These are phyloP conservation scores for Rhizopogon vulgaris DNA, from an alignment of 768 basidiomycete genomes.

Conservation along the genomic window DNA sequence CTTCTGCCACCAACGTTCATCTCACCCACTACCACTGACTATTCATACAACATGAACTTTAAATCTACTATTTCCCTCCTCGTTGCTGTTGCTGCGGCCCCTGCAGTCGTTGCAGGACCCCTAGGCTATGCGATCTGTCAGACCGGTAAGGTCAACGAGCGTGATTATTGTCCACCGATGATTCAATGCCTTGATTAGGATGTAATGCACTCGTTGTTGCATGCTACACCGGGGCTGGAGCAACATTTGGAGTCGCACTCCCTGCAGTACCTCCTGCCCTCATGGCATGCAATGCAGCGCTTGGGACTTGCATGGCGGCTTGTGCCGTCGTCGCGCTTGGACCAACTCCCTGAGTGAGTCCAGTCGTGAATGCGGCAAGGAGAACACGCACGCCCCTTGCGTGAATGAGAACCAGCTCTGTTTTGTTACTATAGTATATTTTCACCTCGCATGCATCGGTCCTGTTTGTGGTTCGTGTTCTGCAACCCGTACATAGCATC, in stretches of 20 bases:
- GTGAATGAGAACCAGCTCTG: not conserved
- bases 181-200: conserved; percentile 5
- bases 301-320: conserved; percentile 20
- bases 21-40: not conserved
- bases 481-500: not conserved
- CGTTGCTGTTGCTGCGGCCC: conserved; percentile 9
- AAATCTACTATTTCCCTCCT: conserved; percentile 13
- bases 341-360: conserved; percentile 16
- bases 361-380: not conserved
- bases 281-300: conserved; percentile 14
- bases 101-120: conserved; percentile 11
- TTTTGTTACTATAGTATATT: not conserved
- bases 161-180: not conserved
- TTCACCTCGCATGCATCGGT: not conserved
- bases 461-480: not conserved
- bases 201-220: conserved; percentile 16
- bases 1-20: no score
- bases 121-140: conserved; percentile 18
- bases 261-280: conserved; percentile 15
- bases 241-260: conserved; percentile 17
- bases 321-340: conserved; percentile 17
- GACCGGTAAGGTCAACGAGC: conserved; percentile 10
- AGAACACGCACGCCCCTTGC: no score
- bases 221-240: conserved; percentile 20
- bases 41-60: conserved; percentile 16